These are phyloP conservation scores for Fusarium abutilonis DNA, from an alignment of 2,329 filamentous ascomycete genomes.

Conservation along the genomic window DNA sequence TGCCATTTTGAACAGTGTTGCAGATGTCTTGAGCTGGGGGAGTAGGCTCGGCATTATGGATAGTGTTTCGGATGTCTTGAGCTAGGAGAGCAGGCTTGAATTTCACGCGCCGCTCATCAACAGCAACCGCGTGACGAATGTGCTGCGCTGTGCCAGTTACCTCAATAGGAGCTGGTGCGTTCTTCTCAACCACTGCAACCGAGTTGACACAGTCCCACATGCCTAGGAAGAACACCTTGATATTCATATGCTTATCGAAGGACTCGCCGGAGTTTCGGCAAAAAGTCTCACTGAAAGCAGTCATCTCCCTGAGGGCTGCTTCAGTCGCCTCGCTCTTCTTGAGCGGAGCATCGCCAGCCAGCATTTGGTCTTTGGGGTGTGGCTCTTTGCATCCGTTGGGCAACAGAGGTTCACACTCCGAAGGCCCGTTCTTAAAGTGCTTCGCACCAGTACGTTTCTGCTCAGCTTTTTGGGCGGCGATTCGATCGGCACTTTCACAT, in stretches of 20 bases:
- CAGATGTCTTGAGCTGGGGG: constrained; percentile 55
- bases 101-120: constrained; percentile 64
- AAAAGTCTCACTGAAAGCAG: constrained; percentile 59
- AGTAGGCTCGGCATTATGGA: constrained; percentile 61
- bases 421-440: too few relatives aligned
- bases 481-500: constrained; percentile 50
- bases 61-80: constrained; percentile 50
- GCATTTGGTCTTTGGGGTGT: neutral
- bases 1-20: constrained; percentile 36
- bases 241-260: constrained; percentile 43
- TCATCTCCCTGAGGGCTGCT: constrained; percentile 49
- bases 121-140: constrained; percentile 62
- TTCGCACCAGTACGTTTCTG: too few relatives aligned
- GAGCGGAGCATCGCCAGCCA: constrained; percentile 21
- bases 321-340: constrained; percentile 33
- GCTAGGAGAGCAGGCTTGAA: constrained; percentile 62
- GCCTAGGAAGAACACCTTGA: constrained; percentile 63
- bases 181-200: constrained; percentile 54
- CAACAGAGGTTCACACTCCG: too few relatives aligned
- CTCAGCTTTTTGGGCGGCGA: neutral
- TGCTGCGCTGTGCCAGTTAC: constrained; percentile 54
- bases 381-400: too few relatives aligned
- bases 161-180: constrained; percentile 50
- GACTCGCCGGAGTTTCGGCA: constrained; percentile 50
- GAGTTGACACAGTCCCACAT: constrained; percentile 65